Percentiles rank a stretch among this genome's conserved stretches.
These are phyloP conservation scores for Alloteropsis semialata DNA, from an alignment of 176 grass and related monocot species.

Conservation along the genomic window DNA sequence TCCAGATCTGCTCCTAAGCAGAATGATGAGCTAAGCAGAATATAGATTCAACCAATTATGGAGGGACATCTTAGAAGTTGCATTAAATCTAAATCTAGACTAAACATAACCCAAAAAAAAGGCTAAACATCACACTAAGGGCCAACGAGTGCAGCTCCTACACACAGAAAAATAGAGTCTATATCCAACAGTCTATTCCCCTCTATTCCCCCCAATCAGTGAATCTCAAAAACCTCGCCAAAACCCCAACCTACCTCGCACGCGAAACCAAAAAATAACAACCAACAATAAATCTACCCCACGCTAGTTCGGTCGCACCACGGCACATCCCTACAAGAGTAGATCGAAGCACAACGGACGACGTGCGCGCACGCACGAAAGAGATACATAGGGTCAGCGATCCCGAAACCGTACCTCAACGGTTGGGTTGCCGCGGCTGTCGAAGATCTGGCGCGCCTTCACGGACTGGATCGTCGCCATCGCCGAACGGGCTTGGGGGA, in stretches of 20 bases:
- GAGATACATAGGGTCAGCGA: neutral
- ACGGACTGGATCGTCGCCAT: constrained; percentile 48
- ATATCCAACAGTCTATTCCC: neutral
- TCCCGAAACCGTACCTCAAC: constrained; percentile 27
- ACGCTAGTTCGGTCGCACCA: neutral
- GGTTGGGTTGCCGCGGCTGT: constrained; percentile 55
- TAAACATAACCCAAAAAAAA: neutral
- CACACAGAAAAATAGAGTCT: neutral
- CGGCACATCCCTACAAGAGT: too few relatives aligned
- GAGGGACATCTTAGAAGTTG: neutral
- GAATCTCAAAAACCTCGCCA: neutral
- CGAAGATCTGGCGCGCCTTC: constrained; percentile 61
- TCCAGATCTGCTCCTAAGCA: neutral
- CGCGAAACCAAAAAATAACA: neutral
- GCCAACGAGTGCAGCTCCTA: neutral
- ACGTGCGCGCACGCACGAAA: neutral
- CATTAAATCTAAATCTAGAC: neutral
- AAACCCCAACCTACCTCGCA: neutral
- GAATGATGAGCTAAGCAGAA: neutral
- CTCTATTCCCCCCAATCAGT: neutral
- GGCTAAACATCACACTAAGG: neutral
- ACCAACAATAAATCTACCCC: neutral
- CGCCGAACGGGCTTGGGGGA: neutral
- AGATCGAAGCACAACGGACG: neutral
- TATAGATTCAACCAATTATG: neutral